phyloP scores from a whole-genome alignment of 345 rosid genomes.

The Moricandia moricandioides region DNA sequence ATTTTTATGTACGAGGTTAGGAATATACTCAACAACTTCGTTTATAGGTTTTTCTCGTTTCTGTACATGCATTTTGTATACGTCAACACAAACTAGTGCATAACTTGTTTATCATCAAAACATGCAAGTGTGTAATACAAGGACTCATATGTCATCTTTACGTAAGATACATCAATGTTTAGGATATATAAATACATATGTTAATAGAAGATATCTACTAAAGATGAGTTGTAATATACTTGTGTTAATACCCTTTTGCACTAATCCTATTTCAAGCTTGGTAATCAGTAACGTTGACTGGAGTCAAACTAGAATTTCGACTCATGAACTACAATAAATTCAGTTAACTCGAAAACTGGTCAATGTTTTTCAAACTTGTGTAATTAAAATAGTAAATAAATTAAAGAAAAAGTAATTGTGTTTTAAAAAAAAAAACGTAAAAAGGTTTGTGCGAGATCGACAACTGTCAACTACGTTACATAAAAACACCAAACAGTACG shows the following conservation, averaged over 20 bases:
- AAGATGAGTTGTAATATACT: background rate
- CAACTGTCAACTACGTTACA: constrained; percentile 17
- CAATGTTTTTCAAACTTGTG: too few relatives aligned
- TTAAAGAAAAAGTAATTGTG: too few relatives aligned
- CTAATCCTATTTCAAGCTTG: background rate
- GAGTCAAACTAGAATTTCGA: background rate
- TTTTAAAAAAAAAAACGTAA: background rate
- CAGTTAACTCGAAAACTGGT: too few relatives aligned
- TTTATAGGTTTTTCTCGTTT: background rate
- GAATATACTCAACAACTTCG: constrained; percentile 10
- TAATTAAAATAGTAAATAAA: too few relatives aligned
- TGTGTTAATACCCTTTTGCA: background rate
- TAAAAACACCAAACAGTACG: background rate
- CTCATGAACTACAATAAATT: too few relatives aligned
- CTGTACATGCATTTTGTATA: background rate
- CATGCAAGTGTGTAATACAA: background rate
- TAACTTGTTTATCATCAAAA: background rate
- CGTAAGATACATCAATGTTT: background rate
- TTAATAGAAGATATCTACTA: background rate
- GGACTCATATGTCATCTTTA: background rate
- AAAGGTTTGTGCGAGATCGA: background rate
- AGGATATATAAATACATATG: too few relatives aligned
- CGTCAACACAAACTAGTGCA: background rate
- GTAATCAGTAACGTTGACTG: background rate
- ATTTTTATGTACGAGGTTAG: constrained; percentile 26